Evolutionary conservation across 2,329 filamentous ascomycete species (phyloP), one percentile per base, ranked within the genome.

Genomic region (Diplodia scrobiculata): DNA sequence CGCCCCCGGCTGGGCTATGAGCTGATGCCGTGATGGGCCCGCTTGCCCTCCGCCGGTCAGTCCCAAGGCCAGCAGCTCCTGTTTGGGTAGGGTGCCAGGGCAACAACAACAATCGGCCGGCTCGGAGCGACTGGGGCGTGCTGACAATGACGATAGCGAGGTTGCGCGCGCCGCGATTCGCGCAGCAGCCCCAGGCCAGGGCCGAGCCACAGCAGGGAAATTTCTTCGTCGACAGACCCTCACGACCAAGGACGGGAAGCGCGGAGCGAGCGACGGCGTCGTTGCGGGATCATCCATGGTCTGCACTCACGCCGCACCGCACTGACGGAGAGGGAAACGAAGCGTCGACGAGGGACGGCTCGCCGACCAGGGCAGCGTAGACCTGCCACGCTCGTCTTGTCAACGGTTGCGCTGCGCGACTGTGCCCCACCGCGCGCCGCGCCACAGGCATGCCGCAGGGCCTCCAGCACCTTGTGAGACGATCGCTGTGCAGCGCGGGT

Each of bases 341-440:
- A 59, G 38, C 36, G 54, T 48, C 34, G 53, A 58, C 54, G 55
- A 60, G 55, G 55, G 55, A 60, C 55, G 55, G 55, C 55, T 60
- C 55, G 55, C 25, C 38, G 55, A 60, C 55, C 25, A 60, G 55
- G 55, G 55, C 55, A 34, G 55, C 34, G 53, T 32, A 58, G 53
- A 6, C n/a, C 34, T 55, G 34, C 34, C 34, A 36, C 34, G 34
- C 34, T 36, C 34, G 9, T 36, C 34, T 36, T 36, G 34, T 41
- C 38, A 45, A 50, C 47, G 47, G 38, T 29, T 54, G 51, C 51
- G 51, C 51, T 36, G 34, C 51, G 51, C 27, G 27, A 32, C 51
- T 34, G 51, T 32, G 51, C 51, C 51, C 51, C 51, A 54, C 51
- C 29, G 51, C 17, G 27, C 17, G 51, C 51, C 51, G 51, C 51